Evolutionary conservation across 805 yeast species (phyloP).

Genomic region (Wickerhamomyces ciferrii): DNA sequence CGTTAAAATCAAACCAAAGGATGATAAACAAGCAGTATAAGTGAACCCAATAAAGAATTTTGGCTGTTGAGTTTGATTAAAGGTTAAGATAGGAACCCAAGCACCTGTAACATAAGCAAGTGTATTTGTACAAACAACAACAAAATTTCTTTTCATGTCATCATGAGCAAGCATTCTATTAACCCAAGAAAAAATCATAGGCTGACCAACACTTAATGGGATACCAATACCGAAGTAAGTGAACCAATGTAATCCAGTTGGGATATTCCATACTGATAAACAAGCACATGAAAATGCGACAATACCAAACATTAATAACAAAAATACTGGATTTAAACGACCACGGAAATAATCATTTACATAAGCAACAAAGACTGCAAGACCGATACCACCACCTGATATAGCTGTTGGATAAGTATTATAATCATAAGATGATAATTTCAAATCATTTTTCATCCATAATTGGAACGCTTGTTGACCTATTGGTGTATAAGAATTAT

Average conservation of each 20-base stretch:
- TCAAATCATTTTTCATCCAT: conserved; percentile 34
- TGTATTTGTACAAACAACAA: conserved; percentile 31
- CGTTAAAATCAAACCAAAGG: conserved; percentile 27
- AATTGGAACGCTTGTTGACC: conserved; percentile 35
- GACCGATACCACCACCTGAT: conserved; percentile 29
- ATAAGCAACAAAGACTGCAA: conserved; percentile 29
- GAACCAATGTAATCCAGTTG: conserved; percentile 40
- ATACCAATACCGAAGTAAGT: conserved; percentile 40
- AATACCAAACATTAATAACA: conserved; percentile 30
- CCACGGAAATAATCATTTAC: conserved; percentile 31
- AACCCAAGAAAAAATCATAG: conserved; percentile 47
- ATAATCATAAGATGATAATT: conserved; percentile 25
- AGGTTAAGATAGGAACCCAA: conserved; percentile 32
- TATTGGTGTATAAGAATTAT: conserved; percentile 16
- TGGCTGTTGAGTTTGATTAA: conserved; percentile 29
- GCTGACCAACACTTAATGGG: conserved; percentile 47
- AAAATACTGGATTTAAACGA: conserved; percentile 28
- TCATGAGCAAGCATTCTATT: conserved; percentile 33
- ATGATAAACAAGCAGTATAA: conserved; percentile 27
- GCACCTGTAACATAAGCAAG: conserved; percentile 32
- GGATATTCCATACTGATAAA: conserved; percentile 40
- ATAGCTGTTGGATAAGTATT: conserved; percentile 34
- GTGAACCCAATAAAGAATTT: conserved; percentile 28
- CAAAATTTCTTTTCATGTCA: conserved; percentile 22
- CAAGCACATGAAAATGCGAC: conserved; percentile 36